Percentiles rank a stretch among this genome's conserved stretches.
phyloP scores from a whole-genome alignment of 352 stramenopile species.

The Phytophthora boehmeriae region DNA sequence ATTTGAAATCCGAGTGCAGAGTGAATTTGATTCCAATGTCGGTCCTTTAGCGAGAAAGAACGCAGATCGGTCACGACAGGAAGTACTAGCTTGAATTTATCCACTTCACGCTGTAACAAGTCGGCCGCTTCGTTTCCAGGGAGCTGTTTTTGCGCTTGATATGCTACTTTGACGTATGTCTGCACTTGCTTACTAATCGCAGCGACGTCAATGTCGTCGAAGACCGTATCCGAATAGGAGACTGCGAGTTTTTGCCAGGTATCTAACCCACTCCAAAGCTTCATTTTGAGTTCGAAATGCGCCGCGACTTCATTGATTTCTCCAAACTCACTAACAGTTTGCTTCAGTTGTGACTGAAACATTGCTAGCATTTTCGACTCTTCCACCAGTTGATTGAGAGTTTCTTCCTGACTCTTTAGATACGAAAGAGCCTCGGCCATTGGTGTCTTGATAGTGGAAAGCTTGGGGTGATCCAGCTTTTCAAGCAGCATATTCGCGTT shows the following conservation, averaged over 20 bases:
- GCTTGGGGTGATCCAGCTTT: conserved; percentile 82
- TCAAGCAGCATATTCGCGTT: conserved; percentile 78
- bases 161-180: conserved; percentile 88
- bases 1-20: conserved; percentile 89
- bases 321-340: conserved; percentile 89
- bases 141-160: conserved; percentile 87
- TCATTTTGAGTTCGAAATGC: conserved; percentile 91
- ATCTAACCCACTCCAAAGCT: conserved; percentile 88
- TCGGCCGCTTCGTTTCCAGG: conserved; percentile 86
- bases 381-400: conserved; percentile 74
- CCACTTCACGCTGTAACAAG: conserved; percentile 83
- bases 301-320: conserved; percentile 87
- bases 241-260: conserved; percentile 86
- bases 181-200: conserved; percentile 90
- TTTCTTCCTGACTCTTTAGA: conserved; percentile 70
- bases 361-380: conserved; percentile 87
- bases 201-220: conserved; percentile 90
- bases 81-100: conserved; percentile 90
- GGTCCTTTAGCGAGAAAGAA: conserved; percentile 67
- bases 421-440: conserved; percentile 81
- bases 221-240: conserved; percentile 78
- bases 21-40: conserved; percentile 82
- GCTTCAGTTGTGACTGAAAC: conserved; percentile 90
- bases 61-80: conserved; percentile 79
- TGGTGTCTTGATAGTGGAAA: conserved; percentile 75